Evolutionary conservation across 73 alveolate genomes (phyloP).

Genomic region (Paraurostyla sp.): DNA sequence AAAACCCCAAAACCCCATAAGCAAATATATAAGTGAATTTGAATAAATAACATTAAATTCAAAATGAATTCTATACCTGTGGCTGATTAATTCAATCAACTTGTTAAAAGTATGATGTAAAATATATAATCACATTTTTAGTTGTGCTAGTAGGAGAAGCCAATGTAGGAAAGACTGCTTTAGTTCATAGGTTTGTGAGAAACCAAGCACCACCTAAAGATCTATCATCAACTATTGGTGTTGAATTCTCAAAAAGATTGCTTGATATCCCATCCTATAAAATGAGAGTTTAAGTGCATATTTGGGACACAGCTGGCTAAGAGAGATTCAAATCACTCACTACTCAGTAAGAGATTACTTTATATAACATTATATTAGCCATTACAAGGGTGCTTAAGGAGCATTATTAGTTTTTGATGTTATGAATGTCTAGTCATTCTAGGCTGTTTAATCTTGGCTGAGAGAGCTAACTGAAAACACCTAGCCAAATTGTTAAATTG

Average conservation of each 20-base stretch:
- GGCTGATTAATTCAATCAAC: constrained; percentile 54
- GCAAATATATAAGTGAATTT: neutral
- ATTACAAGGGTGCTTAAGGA: constrained; percentile 39
- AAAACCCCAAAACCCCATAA: neutral
- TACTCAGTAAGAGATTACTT: neutral
- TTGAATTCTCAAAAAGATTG: constrained; percentile 24
- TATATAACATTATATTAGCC: neutral
- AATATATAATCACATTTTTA: too few species aligned
- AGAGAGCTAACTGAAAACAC: constrained; percentile 21
- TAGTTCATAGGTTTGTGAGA: constrained; percentile 45
- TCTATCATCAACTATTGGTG: constrained; percentile 44
- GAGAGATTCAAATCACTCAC: constrained; percentile 34
- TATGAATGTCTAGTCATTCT: neutral
- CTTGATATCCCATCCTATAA: neutral
- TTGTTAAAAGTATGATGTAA: neutral
- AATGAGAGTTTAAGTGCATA: constrained; percentile 28
- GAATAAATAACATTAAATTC: neutral
- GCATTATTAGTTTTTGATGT: constrained; percentile 39
- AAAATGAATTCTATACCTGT: constrained; percentile 25
- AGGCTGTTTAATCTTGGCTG: constrained; percentile 24
- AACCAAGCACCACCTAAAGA: constrained; percentile 36
- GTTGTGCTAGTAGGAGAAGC: constrained; percentile 50
- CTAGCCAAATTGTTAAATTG: constrained; percentile 11
- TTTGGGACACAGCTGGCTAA: constrained; percentile 46
- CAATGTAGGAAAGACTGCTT: constrained; percentile 37